A percentile compares a stretch with the other conserved stretches of the same genome.
Evolutionary conservation across 2,329 filamentous ascomycete species (phyloP).

Genomic region (Cryphonectria radicalis): DNA sequence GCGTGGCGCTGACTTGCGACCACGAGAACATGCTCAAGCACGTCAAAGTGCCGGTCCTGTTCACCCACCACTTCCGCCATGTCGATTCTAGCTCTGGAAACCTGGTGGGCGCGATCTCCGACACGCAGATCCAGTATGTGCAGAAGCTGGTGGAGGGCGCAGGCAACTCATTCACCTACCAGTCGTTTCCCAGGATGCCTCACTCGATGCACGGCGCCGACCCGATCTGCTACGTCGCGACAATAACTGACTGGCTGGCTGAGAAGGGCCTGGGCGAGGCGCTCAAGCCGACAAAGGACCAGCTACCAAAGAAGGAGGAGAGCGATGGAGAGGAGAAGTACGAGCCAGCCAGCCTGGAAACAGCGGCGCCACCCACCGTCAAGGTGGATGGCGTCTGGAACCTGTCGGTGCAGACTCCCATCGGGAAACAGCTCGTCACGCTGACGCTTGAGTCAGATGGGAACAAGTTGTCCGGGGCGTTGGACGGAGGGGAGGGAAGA

Average conservation of each 20-base stretch:
- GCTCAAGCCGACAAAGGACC: conserved; percentile 12
- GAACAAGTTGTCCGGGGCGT: conserved; percentile 14
- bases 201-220: conserved; percentile 30
- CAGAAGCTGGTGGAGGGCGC: conserved; percentile 25
- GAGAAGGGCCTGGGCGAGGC: conserved; percentile 23
- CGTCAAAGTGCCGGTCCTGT: conserved; percentile 29
- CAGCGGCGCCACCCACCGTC: conserved; percentile 13
- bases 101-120: conserved; percentile 24
- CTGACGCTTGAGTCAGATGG: conserved; percentile 19
- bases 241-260: conserved; percentile 28
- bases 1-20: conserved; percentile 24
- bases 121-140: conserved; percentile 25
- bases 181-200: conserved; percentile 26
- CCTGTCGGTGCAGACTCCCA: conserved; percentile 12
- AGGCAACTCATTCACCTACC: conserved; percentile 27
- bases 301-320: conserved; percentile 6
- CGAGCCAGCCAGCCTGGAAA: conserved; percentile 3
- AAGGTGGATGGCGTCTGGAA: conserved; percentile 20
- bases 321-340: neutral
- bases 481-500: conserved; percentile 22
- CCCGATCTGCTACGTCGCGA: conserved; percentile 26
- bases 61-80: conserved; percentile 30
- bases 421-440: conserved; percentile 17
- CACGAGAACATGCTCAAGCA: conserved; percentile 31
- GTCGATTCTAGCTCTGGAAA: conserved; percentile 24